Base-by-base conservation (phyloP, 2,329 filamentous ascomycete species). In the Cadophora luteo-olivacea region DNA sequence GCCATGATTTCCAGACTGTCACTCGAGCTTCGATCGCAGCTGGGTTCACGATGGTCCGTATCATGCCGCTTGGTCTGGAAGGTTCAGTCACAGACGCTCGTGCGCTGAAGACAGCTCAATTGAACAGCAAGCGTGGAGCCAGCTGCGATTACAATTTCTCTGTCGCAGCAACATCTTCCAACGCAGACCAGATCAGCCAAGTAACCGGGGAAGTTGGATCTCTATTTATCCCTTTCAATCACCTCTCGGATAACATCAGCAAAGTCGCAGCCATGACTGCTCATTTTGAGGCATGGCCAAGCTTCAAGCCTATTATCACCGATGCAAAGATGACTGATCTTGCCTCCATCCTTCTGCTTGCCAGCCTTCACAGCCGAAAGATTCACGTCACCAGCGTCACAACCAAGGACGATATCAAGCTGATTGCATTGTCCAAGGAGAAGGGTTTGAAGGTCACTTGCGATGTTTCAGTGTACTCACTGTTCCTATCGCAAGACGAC, bases 401-500 rank as follows among this genome's bases (percentile, higher is more conserved):
- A n/a, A 91, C 89, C 70, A 92, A 90, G 82, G 92, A 94, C 72
- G 92, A 94, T 74, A 93, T 94, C 75, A 87, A 84, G 70, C 82
- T 94, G 63, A 93, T 94, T 75, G 88, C 91, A 8, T 85, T 94
- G 36, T 90, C 90, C 82, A 94, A 94, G 81, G 85, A 89, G 76
- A 94, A 94, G 83, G 91, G 91, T n/a, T 83, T 94, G 68, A 90
- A 90, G 78, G 91, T 94, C 55, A 94, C 92, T 25, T 94, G 92
- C 79, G 92, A 94, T 78, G 91, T 94, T 54, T 91, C 89, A n/a
- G 86, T 94, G 75, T 94, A 92, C 82, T 87, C 90, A 22, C 84
- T 94, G 52, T 94, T 93, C 83, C 84, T 94, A 29, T 90, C 89
- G 4, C 89, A 89, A 75, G 83, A 87, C 61, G 90, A 94, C 75